phyloP scores from a whole-genome alignment of 2,329 filamentous ascomycete species.

The Colletotrichum tropicale region DNA sequence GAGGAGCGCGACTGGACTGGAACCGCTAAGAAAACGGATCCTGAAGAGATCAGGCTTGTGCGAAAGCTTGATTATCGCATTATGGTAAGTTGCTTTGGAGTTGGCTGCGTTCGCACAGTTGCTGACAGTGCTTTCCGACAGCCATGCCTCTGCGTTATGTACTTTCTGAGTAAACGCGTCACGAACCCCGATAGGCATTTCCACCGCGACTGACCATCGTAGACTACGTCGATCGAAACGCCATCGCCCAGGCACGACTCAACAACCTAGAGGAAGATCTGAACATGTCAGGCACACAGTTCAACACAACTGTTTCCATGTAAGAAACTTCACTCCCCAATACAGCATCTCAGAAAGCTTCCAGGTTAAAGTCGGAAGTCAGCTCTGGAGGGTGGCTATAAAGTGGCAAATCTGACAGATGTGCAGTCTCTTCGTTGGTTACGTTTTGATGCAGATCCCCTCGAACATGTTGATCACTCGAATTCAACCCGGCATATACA shows the following conservation, averaged over 20 bases:
- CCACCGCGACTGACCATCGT: background rate
- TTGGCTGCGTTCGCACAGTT: background rate
- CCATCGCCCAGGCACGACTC: slow-evolving; percentile 49
- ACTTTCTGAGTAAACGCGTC: slow-evolving; percentile 39
- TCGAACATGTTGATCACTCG: slow-evolving; percentile 50
- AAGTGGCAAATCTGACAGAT: background rate
- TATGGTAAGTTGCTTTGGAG: slow-evolving; percentile 34
- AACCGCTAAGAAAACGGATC: slow-evolving; percentile 40
- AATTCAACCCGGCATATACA: slow-evolving; percentile 44
- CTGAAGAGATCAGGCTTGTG: slow-evolving; percentile 42
- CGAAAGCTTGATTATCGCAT: slow-evolving; percentile 45
- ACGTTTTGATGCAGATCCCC: slow-evolving; percentile 43
- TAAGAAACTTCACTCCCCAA: slow-evolving; percentile 13
- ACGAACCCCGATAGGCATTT: background rate
- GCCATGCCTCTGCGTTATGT: slow-evolving; percentile 46
- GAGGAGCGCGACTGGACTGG: slow-evolving; percentile 40
- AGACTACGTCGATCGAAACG: slow-evolving; percentile 48
- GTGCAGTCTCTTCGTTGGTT: slow-evolving; percentile 37
- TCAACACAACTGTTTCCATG: slow-evolving; percentile 42
- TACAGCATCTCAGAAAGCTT: background rate
- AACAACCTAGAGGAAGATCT: slow-evolving; percentile 46
- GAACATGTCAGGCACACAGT: slow-evolving; percentile 40
- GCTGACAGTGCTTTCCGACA: slow-evolving; percentile 1
- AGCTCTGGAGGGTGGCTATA: background rate
- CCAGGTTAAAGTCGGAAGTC: background rate